Base-by-base conservation (phyloP, 1,139 yeast genomes). In the Trichomonascaceae sp. region DNA sequence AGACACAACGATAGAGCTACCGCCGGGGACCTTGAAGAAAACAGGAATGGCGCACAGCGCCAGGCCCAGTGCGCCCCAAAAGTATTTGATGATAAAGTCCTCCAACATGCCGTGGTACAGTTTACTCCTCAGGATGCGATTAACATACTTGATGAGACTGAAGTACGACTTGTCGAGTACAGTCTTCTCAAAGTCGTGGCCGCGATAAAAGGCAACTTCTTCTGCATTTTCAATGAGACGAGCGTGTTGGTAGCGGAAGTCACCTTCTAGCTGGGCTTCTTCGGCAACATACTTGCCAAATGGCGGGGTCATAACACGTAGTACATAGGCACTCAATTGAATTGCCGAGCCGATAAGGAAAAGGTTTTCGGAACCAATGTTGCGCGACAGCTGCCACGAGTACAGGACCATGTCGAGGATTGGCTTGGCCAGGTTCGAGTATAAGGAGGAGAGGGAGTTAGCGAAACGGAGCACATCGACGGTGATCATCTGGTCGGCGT, bases 41-140 rank as follows among this genome's bases (percentile, higher is more conserved):
- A 85, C 82, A 3, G 96, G 96, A 3, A 89, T 76, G 1, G 94
- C 76, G 60, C 96, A 87, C 34, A 87, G 65, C 1, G 77, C 74
- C 41, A 87, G 67, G 4, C 97, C 96, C 30, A 92, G 82, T 3
- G 95, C 96, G 40, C 97, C 96, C 92, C 96, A 80, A 37, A 85
- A 73, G 56, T 87, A 87, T 55, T 87, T 87, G 40, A 87, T 89
- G 42, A 84, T 76, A 50, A 85, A 87, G 38, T 59, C 64, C 39
- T 60, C 65, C 41, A 56, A 40, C 32, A 58, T 37, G 72, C 81
- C 53, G 77, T 87, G 29, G 79, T 85, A 53, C 69, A 75, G 59
- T 71, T 93, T 59, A 71, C 81, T 75, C 60, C 85, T 73, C 42
- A 81, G 70, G 48, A 82, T 92, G 58, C 76, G 69, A 49, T 80